Percentiles rank a stretch among this genome's conserved stretches.
Conservation (phyloP, 108 stramenopile species). For the Fistulifera pelliculosa region DNA sequence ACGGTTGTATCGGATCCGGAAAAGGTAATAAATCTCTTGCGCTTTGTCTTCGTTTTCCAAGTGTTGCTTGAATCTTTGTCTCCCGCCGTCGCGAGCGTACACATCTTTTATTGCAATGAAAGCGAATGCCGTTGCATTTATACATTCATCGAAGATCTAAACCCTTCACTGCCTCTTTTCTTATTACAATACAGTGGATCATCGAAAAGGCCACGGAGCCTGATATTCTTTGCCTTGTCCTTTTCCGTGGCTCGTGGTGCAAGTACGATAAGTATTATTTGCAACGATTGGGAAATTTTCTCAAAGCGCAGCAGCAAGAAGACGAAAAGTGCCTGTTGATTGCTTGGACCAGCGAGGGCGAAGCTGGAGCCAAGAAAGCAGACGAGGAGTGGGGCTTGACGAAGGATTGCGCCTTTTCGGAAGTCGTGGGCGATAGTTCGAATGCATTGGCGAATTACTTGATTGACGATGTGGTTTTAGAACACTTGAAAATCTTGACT, state of each 20-base stretch:
- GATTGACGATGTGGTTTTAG: constrained; percentile 28
- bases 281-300: constrained; percentile 23
- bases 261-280: constrained; percentile 36
- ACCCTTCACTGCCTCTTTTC: no score
- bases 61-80: no score
- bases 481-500: constrained; percentile 14
- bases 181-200: no score
- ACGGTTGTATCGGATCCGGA: no score
- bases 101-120: no score
- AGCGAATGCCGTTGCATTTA: no score
- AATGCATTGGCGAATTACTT: constrained; percentile 36
- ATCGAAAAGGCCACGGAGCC: constrained; percentile 10
- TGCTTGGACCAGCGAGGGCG: constrained; percentile 41
- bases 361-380: constrained; percentile 33
- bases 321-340: constrained; percentile 22
- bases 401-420: constrained; percentile 18
- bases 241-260: constrained; percentile 38
- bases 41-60: no score
- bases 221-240: constrained; percentile 30
- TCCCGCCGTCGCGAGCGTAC: no score
- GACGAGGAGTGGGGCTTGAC: constrained; percentile 38
- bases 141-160: no score
- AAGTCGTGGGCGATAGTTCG: constrained; percentile 35
- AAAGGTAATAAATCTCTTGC: no score
- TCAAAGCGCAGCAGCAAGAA: constrained; percentile 1